phyloP scores from a whole-genome alignment of 768 basidiomycete genomes.

The Ramaria sp. region DNA sequence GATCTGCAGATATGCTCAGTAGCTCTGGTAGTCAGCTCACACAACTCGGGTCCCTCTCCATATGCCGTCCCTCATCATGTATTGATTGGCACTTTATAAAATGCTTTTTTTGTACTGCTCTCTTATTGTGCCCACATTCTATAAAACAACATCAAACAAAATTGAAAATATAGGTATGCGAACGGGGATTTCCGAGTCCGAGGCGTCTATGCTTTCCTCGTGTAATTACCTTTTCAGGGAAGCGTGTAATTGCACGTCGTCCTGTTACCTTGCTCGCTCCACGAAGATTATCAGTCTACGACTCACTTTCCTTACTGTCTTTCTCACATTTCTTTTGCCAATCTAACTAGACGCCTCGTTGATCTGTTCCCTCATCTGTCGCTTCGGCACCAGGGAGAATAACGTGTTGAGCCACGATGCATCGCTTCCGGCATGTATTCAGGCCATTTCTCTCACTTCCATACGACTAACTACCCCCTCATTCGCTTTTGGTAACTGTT shows the following conservation, averaged over 20 bases:
- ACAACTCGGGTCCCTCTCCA: no score
- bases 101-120: neutral
- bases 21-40: neutral
- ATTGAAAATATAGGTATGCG: neutral
- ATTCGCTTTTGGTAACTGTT: conserved; percentile 12
- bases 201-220: neutral
- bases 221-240: conserved; percentile 6
- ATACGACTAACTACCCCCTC: conserved; percentile 6
- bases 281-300: neutral
- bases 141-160: neutral
- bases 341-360: conserved; percentile 8
- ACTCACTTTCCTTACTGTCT: neutral
- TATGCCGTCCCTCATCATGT: neutral
- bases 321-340: neutral
- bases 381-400: conserved; percentile 10
- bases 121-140: neutral
- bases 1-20: conserved; percentile 7
- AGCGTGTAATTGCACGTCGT: neutral
- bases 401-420: conserved; percentile 34
- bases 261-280: conserved; percentile 8
- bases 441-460: conserved; percentile 13
- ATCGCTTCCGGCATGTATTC: conserved; percentile 69
- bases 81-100: neutral
- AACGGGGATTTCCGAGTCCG: neutral
- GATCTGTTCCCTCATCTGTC: neutral